Evolutionary conservation across 2,329 filamentous ascomycete genomes (phyloP).

Genomic region (Lecanosticta acicola): DNA sequence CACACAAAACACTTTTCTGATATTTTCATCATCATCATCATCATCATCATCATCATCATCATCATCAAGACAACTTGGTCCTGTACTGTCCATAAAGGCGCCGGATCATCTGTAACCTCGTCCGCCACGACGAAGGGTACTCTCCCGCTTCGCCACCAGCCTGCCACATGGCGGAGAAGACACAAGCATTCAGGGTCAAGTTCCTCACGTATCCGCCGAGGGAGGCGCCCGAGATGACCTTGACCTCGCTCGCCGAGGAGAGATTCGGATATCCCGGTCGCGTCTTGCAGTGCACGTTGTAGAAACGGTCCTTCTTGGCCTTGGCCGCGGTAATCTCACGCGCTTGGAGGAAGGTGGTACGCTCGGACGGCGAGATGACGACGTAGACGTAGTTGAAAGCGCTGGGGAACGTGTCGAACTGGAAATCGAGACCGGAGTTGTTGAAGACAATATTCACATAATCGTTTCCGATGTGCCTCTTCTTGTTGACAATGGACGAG

Average conservation of each 20-base stretch:
- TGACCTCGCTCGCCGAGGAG: conserved; percentile 80
- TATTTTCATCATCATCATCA: conserved; percentile 1
- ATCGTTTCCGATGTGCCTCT: conserved; percentile 93
- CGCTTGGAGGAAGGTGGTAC: conserved; percentile 66
- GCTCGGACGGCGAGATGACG: conserved; percentile 82
- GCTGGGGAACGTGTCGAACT: conserved; percentile 86
- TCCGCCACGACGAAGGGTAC: conserved; percentile 83
- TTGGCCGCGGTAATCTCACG: conserved; percentile 37
- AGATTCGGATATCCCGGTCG: conserved; percentile 86
- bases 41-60: neutral
- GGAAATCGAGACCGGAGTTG: conserved; percentile 79
- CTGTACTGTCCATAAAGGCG: conserved; percentile 62
- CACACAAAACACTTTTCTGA: conserved; percentile 3
- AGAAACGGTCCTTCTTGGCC: conserved; percentile 55
- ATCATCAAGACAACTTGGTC: conserved; percentile 3
- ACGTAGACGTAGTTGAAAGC: conserved; percentile 98
- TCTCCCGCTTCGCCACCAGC: conserved; percentile 54
- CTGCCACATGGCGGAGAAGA: conserved; percentile 84
- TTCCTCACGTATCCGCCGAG: conserved; percentile 82
- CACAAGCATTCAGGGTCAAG: conserved; percentile 84
- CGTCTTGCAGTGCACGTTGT: conserved; percentile 83
- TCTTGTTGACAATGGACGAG: conserved; percentile 61
- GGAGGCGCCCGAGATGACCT: conserved; percentile 77
- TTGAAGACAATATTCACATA: conserved; percentile 99
- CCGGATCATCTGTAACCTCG: conserved; percentile 77